A percentile compares a stretch with the other conserved stretches of the same genome.
These are phyloP conservation scores for Chenopodium album DNA, from an alignment of 148 eudicot species.

Conservation along the genomic window DNA sequence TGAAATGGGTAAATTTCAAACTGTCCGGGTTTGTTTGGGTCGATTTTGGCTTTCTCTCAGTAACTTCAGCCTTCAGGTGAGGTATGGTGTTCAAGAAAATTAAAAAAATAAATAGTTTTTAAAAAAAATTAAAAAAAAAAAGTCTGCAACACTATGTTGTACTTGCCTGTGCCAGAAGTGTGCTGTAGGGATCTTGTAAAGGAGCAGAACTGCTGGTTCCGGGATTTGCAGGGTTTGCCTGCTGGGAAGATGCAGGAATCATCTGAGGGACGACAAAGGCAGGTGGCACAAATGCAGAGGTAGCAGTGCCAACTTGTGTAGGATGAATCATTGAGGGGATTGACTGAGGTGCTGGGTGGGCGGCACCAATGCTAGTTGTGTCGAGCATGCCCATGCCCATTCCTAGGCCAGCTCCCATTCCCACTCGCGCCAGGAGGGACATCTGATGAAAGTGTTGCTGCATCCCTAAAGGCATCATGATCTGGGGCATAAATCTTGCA, in stretches of 20 bases:
- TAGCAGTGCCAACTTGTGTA: slow-evolving; percentile 23
- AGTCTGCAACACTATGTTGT: background rate
- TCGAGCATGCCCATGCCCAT: slow-evolving; percentile 65
- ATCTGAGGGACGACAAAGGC: slow-evolving; percentile 50
- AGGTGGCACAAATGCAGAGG: slow-evolving; percentile 43
- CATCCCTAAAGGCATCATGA: slow-evolving; percentile 71
- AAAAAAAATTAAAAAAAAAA: background rate
- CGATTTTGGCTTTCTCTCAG: too few species aligned
- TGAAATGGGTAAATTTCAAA: too few species aligned
- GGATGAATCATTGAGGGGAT: slow-evolving; percentile 35
- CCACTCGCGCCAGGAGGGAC: slow-evolving; percentile 71
- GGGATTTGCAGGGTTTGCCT: slow-evolving; percentile 34
- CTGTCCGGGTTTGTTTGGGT: too few species aligned
- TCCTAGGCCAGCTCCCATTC: slow-evolving; percentile 58
- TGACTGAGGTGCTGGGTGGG: slow-evolving; percentile 32
- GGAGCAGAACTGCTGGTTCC: slow-evolving; percentile 34
- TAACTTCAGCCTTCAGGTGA: too few species aligned
- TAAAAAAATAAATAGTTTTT: too few species aligned
- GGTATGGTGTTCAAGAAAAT: too few species aligned
- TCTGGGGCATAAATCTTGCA: slow-evolving; percentile 55
- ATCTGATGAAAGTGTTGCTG: slow-evolving; percentile 76
- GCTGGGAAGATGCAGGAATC: slow-evolving; percentile 27
- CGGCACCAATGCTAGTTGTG: slow-evolving; percentile 26
- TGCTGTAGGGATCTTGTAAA: slow-evolving; percentile 51
- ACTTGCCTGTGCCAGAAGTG: slow-evolving; percentile 67